Base-by-base conservation (phyloP, 345 rosid species). In the Eucalyptus regnans region DNA sequence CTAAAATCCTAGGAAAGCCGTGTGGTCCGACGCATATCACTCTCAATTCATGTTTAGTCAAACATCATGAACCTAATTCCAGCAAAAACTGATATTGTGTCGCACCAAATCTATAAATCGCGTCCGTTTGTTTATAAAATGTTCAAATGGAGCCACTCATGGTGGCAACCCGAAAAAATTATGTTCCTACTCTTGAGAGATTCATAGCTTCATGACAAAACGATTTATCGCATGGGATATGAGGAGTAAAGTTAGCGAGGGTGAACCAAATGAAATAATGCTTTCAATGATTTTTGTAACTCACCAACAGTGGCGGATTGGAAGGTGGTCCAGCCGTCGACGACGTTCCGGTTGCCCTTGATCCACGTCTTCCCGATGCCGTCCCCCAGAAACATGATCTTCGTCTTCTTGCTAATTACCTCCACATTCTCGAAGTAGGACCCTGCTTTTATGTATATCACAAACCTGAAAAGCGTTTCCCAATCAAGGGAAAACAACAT, bases 281-380 rank as follows among this genome's bases (percentile, higher is more conserved):
- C 50, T 27, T 20, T 12, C 2, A 1, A 25, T 17, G 6, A 18
- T 46, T 86, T 23, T 14, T 14, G n/a, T 64, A 29, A 91, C 94
- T 94, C 86, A 97, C 99, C 99, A 13, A 97, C 96, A 4, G 99
- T 97, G 29, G 99, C 99, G 5, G 99, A 96, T 83, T 94, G 92
- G 94, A 94, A 96, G 89, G 99, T 94, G 37, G 99, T 95, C 94
- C 93, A 96, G 49, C 97, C 97, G 50, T 94, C 99, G 20, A 89
- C 93, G 9, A 88, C 94, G 41, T 91, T 96, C 86, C 97, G 89
- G 56, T 89, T 91, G 15, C 94, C 97, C 89, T 95, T 97, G 80
- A 96, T 92, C 66, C 94, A 86, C 12, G 98, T 97, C 92, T 89
- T 93, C n/a, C 95, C 98, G 62, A 97, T 95, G 56, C 99, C 99